A percentile compares a stretch with the other conserved stretches of the same genome.
phyloP scores from a whole-genome alignment of 306 rosid genomes.

The Ormosia semicastrata region DNA sequence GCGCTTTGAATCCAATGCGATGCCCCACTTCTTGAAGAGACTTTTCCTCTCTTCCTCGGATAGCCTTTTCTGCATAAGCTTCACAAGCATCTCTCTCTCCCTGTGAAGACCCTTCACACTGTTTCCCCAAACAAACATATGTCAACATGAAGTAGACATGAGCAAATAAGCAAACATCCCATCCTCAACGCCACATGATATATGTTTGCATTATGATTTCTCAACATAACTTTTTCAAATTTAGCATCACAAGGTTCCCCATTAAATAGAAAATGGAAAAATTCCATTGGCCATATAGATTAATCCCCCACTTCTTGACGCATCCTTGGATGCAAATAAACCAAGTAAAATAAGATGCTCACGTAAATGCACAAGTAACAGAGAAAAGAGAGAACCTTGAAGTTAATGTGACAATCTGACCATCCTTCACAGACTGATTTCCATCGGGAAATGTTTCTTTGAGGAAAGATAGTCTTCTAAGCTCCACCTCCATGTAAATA shows the following conservation, averaged over 20 bases:
- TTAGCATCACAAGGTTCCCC: too few species aligned
- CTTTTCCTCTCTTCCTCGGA: slow-evolving; percentile 58
- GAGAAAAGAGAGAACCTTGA: slow-evolving; percentile 59
- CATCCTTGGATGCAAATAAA: not conserved
- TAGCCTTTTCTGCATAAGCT: slow-evolving; percentile 68
- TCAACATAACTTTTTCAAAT: too few species aligned
- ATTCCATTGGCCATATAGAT: too few species aligned
- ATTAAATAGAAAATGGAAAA: too few species aligned
- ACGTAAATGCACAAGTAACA: not conserved
- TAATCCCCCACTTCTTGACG: too few species aligned
- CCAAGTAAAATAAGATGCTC: not conserved
- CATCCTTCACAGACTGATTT: slow-evolving; percentile 40
- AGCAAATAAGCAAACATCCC: not conserved
- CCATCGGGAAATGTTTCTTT: slow-evolving; percentile 58
- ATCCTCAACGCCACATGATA: not conserved
- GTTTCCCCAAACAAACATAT: slow-evolving; percentile 33
- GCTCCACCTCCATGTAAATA: slow-evolving; percentile 87
- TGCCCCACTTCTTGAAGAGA: slow-evolving; percentile 66
- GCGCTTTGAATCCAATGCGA: slow-evolving; percentile 70
- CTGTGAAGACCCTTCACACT: slow-evolving; percentile 55
- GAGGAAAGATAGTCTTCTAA: slow-evolving; percentile 72
- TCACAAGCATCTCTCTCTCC: slow-evolving; percentile 63
- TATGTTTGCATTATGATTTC: not conserved
- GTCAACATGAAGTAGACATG: not conserved
- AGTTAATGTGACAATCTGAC: slow-evolving; percentile 50